Conservation (phyloP, 306 rosid genomes). For the Sindora glabra region DNA sequence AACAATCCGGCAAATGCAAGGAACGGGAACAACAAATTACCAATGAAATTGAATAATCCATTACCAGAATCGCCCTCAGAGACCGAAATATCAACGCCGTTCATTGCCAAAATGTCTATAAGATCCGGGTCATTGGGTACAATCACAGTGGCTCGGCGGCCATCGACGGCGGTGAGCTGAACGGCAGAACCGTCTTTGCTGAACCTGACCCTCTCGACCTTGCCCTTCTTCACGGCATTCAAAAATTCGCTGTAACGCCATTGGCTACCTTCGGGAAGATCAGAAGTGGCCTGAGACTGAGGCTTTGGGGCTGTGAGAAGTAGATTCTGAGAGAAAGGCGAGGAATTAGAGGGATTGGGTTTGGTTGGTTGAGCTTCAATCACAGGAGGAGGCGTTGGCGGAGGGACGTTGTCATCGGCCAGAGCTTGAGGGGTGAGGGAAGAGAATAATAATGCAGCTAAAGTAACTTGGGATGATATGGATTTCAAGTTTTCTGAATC, state of each 20-base stretch:
- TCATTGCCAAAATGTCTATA: constrained; percentile 90
- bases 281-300: constrained; percentile 46
- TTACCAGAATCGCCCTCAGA: constrained; percentile 77
- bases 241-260: constrained; percentile 98
- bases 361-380: constrained; percentile 50
- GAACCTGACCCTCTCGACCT: constrained; percentile 89
- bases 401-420: constrained; percentile 38
- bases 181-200: constrained; percentile 75
- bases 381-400: constrained; percentile 40
- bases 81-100: constrained; percentile 88
- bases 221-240: constrained; percentile 89
- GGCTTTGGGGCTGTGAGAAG: constrained; percentile 73
- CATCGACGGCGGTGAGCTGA: constrained; percentile 86
- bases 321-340: constrained; percentile 63
- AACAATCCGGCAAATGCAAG: constrained; percentile 88
- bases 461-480: constrained; percentile 47
- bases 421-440: constrained; percentile 58
- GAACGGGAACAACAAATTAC: constrained; percentile 73
- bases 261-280: constrained; percentile 82
- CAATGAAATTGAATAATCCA: constrained; percentile 65
- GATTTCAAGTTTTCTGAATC: constrained; percentile 28
- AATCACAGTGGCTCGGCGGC: constrained; percentile 75
- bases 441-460: constrained; percentile 62
- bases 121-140: constrained; percentile 98
- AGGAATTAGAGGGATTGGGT: constrained; percentile 31